Evolutionary conservation across 257 asterid genomes (phyloP), one percentile per base, ranked within the genome.

Genomic region (Solanum pimpinellifolium): DNA sequence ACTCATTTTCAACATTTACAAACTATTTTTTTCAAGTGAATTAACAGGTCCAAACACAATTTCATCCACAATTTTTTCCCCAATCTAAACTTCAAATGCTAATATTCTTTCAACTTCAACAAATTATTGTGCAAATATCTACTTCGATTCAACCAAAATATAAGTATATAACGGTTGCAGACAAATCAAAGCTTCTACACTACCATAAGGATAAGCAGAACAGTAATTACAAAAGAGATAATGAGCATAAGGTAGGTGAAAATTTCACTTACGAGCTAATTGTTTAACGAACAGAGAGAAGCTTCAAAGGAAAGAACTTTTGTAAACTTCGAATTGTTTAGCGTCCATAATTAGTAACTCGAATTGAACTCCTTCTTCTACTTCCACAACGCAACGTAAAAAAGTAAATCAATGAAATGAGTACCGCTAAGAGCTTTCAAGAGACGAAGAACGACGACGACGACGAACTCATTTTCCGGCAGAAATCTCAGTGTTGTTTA

Each of bases 241-340:
- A 41, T n/a, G 60, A 82, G 3, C 62, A 20, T 11, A 52, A 27
- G 65, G 73, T 8, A 83, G 20, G 23, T 31, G 39, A 83, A 41
- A 31, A 83, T 8, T 59, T 59, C 25, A 59, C 85, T 82, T 37
- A 84, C 86, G 41, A 2, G 29, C 62, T 27, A 47, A 46, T 9
- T 42, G 62, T 14, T 42, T 4, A 65, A 77, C 16, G 77, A 23
- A 44, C 5, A 41, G 47, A 20, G 44, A 8, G 31, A 25, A 25
- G 65, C 62, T 85, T 85, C 87, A 85, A 68, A 85, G 76, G 81
- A 85, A 85, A 85, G 97, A 95, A 89, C 92, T 90, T 91, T 91
- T 94, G 69, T 88, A 92, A 83, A 91, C 89, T 35, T 93, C 91
- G 41, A 87, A 91, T 88, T 95, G 97, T 86, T 93, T 91, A 25